These are phyloP conservation scores for Fragaria vesca DNA, from an alignment of 306 rosid genomes.

Conservation along the genomic window DNA sequence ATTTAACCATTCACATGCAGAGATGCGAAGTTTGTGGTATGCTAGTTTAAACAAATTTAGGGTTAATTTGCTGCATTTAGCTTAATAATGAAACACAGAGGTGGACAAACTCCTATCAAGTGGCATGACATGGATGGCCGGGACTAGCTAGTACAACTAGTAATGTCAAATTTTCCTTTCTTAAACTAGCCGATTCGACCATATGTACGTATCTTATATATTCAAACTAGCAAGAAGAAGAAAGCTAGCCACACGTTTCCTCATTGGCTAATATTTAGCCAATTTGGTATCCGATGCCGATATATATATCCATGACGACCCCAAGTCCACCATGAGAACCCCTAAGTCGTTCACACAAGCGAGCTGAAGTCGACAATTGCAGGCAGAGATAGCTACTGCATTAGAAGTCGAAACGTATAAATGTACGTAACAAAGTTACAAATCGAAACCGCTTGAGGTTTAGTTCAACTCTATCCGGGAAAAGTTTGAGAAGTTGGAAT, in stretches of 20 bases:
- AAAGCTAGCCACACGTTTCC: neutral
- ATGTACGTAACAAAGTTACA: neutral
- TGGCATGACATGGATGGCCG: neutral
- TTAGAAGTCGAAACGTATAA: neutral
- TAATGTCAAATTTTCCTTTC: neutral
- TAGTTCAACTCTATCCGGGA: conserved; percentile 22
- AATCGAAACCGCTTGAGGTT: conserved; percentile 5
- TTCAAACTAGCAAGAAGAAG: neutral
- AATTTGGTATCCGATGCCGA: neutral
- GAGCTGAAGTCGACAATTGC: neutral
- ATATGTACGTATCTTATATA: neutral
- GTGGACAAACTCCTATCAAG: neutral
- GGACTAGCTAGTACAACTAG: too few species aligned
- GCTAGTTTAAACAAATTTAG: neutral
- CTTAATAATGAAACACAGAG: neutral
- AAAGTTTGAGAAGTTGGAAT: neutral
- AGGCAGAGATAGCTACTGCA: neutral
- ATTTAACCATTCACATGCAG: neutral
- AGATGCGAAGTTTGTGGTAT: neutral
- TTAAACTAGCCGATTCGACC: neutral
- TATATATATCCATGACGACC: neutral
- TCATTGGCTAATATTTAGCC: neutral
- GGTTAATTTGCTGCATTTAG: neutral
- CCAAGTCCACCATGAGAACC: neutral
- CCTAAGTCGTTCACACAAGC: neutral